phyloP scores from a whole-genome alignment of 202 grass and related monocot genomes.

The Zizania palustris region DNA sequence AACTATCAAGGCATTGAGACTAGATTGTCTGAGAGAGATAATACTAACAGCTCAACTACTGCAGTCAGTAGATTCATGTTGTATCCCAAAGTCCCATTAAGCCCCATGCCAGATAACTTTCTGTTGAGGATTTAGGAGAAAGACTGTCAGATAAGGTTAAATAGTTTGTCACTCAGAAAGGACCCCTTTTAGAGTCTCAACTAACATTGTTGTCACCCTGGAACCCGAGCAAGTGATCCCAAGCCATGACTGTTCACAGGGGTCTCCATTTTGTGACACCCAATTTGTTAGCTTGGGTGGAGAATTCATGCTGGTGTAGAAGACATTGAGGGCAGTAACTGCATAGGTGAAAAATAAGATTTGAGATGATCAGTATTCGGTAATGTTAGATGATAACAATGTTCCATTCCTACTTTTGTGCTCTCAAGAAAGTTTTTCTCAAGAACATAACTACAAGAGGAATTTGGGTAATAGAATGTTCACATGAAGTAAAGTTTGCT shows the following conservation, averaged over 20 bases:
- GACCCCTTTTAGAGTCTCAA: constrained; percentile 15
- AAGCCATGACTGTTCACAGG: constrained; percentile 77
- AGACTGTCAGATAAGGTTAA: constrained; percentile 5
- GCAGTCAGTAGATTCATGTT: constrained; percentile 68
- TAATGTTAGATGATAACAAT: constrained; percentile 1
- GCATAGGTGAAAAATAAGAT: constrained; percentile 42
- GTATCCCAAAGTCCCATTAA: constrained; percentile 84
- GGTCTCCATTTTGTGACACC: constrained; percentile 76
- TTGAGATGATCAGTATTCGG: constrained; percentile 23
- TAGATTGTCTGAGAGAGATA: constrained; percentile 27
- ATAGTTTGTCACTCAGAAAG: constrained; percentile 3
- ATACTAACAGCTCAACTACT: constrained; percentile 67
- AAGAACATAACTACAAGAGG: background rate
- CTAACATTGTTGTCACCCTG: constrained; percentile 80
- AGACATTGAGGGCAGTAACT: constrained; percentile 75
- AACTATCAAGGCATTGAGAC: constrained; percentile 23
- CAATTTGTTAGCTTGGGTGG: constrained; percentile 72
- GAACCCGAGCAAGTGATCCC: constrained; percentile 75
- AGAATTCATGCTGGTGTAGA: constrained; percentile 78
- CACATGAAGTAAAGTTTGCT: background rate
- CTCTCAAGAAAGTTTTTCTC: constrained; percentile 6
- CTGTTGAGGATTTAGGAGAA: constrained; percentile 44
- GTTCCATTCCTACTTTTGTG: constrained; percentile 5
- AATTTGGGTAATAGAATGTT: background rate
- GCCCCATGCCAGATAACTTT: constrained; percentile 66